phyloP scores from a whole-genome alignment of 1,284 basidiomycete genomes.

The Ustilago xerochloae region DNA sequence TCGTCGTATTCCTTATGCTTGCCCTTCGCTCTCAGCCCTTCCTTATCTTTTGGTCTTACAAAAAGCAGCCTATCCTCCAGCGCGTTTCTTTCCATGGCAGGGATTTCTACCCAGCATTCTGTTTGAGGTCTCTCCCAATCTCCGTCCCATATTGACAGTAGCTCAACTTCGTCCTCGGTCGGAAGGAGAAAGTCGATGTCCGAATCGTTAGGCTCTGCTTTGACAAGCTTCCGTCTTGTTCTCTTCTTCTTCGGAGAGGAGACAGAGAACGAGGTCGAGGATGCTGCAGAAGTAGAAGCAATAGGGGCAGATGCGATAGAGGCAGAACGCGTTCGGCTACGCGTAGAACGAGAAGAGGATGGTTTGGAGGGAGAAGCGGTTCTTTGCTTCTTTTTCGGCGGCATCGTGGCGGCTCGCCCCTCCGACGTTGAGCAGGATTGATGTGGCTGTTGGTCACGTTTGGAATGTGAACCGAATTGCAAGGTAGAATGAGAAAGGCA shows the following conservation, averaged over 20 bases:
- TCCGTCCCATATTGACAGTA: slow-evolving; percentile 4
- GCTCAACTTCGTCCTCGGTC: not conserved
- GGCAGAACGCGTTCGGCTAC: slow-evolving; percentile 24
- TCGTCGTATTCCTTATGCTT: slow-evolving; percentile 12
- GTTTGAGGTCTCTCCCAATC: not conserved
- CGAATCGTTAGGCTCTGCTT: not conserved
- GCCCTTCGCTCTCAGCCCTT: slow-evolving; percentile 2
- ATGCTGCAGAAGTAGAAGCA: not conserved
- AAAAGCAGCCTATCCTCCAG: slow-evolving; percentile 26
- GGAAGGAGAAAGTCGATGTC: not conserved
- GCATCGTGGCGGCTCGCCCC: slow-evolving; percentile 2
- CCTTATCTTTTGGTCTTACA: slow-evolving; percentile 10
- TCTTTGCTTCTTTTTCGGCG: slow-evolving; percentile 20
- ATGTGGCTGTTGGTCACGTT: too few relatives aligned
- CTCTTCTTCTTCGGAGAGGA: not conserved
- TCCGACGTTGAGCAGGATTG: not conserved
- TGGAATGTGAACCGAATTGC: not conserved
- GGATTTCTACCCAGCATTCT: slow-evolving; percentile 32
- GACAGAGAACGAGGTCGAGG: too few relatives aligned
- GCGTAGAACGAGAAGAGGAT: slow-evolving; percentile 12
- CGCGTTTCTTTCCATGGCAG: not conserved
- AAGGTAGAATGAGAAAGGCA: not conserved
- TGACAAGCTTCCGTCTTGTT: not conserved
- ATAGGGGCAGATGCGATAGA: slow-evolving; percentile 7
- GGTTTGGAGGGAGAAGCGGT: slow-evolving; percentile 4